Percentiles rank a stretch among this genome's conserved stretches.
Evolutionary conservation across 257 asterid genomes (phyloP).

Genomic region (Paulownia fortunei): DNA sequence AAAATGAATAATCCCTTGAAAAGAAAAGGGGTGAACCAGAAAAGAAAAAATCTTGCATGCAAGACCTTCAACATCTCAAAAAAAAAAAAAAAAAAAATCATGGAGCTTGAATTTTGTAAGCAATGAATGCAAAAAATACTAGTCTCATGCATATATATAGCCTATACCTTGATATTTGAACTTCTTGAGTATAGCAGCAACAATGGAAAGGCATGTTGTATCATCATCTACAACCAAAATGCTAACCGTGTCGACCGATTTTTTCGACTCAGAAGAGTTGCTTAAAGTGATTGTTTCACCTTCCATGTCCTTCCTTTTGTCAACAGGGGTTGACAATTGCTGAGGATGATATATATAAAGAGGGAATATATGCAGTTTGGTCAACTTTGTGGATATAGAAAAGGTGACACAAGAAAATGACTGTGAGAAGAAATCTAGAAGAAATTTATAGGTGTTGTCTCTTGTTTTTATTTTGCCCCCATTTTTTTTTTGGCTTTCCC

Average conservation of each 20-base stretch:
- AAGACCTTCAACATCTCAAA: background rate
- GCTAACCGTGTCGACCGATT: constrained; percentile 25
- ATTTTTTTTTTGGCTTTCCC: background rate
- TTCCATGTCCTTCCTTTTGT: constrained; percentile 32
- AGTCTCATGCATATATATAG: background rate
- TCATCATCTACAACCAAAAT: constrained; percentile 69
- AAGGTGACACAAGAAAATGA: constrained; percentile 22
- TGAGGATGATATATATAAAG: constrained; percentile 26
- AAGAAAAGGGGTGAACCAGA: background rate
- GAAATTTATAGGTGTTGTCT: constrained; percentile 27
- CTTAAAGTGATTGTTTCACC: constrained; percentile 21
- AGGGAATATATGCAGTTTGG: constrained; percentile 12
- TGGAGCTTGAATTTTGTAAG: background rate
- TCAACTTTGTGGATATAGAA: constrained; percentile 36
- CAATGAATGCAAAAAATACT: background rate
- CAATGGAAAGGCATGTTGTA: constrained; percentile 50
- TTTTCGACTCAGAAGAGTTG: background rate
- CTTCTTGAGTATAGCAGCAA: constrained; percentile 57
- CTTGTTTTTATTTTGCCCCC: background rate
- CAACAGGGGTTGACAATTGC: constrained; percentile 31
- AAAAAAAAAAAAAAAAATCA: background rate
- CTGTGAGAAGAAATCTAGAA: background rate
- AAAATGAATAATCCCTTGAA: background rate
- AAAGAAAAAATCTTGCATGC: background rate
- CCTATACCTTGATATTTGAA: constrained; percentile 47